These are phyloP conservation scores for Capillidium heterosporum DNA, from an alignment of 371 early-diverging fungal species.

Conservation along the genomic window DNA sequence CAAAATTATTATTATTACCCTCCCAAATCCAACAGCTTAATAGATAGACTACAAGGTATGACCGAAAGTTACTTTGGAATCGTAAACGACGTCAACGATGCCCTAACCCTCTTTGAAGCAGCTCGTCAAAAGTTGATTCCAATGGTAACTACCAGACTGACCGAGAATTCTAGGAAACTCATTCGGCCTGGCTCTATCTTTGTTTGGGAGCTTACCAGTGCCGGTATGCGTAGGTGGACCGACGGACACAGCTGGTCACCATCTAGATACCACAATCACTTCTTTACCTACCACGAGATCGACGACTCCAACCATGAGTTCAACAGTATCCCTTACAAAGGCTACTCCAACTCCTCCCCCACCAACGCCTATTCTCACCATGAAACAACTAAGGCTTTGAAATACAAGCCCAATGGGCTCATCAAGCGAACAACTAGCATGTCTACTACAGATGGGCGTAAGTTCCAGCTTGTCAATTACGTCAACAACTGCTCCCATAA, in stretches of 20 bases:
- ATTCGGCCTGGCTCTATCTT: conserved; percentile 76
- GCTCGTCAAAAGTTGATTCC: background rate
- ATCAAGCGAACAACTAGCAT: background rate
- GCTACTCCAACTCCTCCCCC: too few species aligned
- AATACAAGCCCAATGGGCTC: background rate
- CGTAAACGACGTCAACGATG: background rate
- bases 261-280: conserved; percentile 62
- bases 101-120: background rate
- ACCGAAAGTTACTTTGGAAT: background rate
- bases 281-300: conserved; percentile 60
- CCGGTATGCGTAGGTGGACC: conserved; percentile 82
- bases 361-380: background rate
- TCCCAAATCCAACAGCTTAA: too few species aligned
- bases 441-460: background rate
- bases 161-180: conserved; percentile 49
- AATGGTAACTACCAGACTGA: conserved; percentile 21
- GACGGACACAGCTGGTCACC: conserved; percentile 81
- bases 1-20: too few species aligned
- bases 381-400: background rate
- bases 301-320: conserved; percentile 11
- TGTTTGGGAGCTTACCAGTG: conserved; percentile 73
- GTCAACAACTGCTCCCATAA: background rate
- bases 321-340: too few species aligned
- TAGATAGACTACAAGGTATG: background rate
- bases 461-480: background rate